Evolutionary conservation across 306 rosid species (phyloP), one percentile per base, ranked within the genome.

Genomic region (Arachis stenosperma): DNA sequence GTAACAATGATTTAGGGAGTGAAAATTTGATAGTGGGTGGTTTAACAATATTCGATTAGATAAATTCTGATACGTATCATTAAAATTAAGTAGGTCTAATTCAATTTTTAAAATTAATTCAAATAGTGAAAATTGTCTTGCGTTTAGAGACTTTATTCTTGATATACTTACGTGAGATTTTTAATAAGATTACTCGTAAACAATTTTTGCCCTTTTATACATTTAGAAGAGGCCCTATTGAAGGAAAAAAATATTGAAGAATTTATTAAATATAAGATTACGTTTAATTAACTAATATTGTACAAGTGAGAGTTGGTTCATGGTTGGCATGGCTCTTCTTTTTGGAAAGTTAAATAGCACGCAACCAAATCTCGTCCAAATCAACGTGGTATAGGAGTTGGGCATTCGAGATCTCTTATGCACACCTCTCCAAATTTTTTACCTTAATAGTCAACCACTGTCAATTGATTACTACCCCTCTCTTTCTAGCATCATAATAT

Each of bases 261-360:
- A 52, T 37, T 70, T 79, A 46, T 33, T 2, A 59, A 72, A 65
- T 68, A 50, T 44, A 56, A 51, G 52, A 47, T 30, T 14, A 58
- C 27, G 27, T 22, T 22, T 22, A 13, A 37, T 54, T 66, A 70
- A 13, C 52, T 14, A 75, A 40, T 71, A 64, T 30, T 62, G 9
- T 75, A 60, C 39, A 70, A 48, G 70, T 46, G 67, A 83, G 82
- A 83, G 86, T 81, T 77, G 91, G 82, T 80, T 78, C 82, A 58
- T 81, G 87, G 91, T 83, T 82, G 92, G 86, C 88, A 81, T 84
- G 89, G 87, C 87, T 82, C 88, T 77, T 10, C 91, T 84, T 84
- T 89, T 81, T 78, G 85, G 71, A 91, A 89, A 86, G 85, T 78
- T 75, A 81, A 82, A 82, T 36, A 80, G 79, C 64, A 87, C 81